Conservation (phyloP, 2,329 filamentous ascomycete genomes). For the Aspergillus puulaauensis region DNA sequence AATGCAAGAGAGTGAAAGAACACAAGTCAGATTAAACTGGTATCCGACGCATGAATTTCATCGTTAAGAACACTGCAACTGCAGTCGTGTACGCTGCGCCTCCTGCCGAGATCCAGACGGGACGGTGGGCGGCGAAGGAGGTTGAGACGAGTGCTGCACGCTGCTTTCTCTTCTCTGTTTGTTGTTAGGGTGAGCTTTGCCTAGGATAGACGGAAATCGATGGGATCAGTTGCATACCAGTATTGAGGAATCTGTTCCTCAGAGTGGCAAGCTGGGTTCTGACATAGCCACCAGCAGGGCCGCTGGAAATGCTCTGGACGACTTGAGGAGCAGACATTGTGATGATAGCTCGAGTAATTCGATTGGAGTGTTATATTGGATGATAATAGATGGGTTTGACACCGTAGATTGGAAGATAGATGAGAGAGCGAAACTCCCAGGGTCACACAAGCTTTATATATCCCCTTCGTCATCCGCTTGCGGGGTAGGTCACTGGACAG, state of each 20-base stretch:
- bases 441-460: constrained; percentile 21
- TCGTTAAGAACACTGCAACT: constrained; percentile 32
- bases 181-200: not conserved
- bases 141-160: constrained; percentile 28
- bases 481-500: constrained; percentile 23
- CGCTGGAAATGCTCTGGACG: constrained; percentile 21
- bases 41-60: constrained; percentile 29
- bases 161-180: constrained; percentile 26
- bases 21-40: constrained; percentile 8
- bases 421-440: not conserved
- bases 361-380: not conserved
- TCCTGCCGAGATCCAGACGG: constrained; percentile 33
- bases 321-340: constrained; percentile 24
- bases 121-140: constrained; percentile 32
- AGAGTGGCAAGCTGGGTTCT: constrained; percentile 18
- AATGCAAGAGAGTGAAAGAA: not conserved
- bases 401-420: not conserved
- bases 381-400: not conserved
- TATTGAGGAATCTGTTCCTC: constrained; percentile 20
- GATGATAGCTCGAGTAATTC: not conserved
- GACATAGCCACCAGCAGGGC: constrained; percentile 17
- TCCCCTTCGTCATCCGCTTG: constrained; percentile 14
- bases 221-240: constrained; percentile 14
- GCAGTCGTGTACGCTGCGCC: constrained; percentile 33
- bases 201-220: not conserved